Evolutionary conservation across 805 yeast species (phyloP).

Genomic region (Wickerhamomyces rabaulensis): DNA sequence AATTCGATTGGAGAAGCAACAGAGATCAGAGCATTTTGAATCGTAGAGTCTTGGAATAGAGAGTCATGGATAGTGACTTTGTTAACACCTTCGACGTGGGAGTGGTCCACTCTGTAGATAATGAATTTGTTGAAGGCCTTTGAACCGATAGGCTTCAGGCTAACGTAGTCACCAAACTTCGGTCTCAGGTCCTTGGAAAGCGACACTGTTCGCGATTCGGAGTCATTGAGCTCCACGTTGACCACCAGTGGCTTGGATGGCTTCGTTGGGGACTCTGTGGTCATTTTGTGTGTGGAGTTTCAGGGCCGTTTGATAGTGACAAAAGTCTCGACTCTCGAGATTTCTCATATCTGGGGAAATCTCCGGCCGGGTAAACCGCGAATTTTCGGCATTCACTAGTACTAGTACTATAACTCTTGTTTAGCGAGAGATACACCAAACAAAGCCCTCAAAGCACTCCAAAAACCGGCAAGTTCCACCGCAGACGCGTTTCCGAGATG

Average conservation of each 20-base stretch:
- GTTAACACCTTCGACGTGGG: conserved; percentile 6
- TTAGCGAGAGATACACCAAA: no score
- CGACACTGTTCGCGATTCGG: not conserved
- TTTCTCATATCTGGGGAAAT: no score
- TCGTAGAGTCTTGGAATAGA: conserved; percentile 12
- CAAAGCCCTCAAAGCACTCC: no score
- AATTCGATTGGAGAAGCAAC: conserved; percentile 11
- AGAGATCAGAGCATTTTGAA: conserved; percentile 14
- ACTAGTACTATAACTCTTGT: no score
- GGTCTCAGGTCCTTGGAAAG: conserved; percentile 4
- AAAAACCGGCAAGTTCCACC: no score
- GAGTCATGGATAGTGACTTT: conserved; percentile 5
- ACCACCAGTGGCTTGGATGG: not conserved
- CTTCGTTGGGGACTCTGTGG: not conserved
- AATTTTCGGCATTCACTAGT: no score
- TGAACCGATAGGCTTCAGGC: conserved; percentile 17
- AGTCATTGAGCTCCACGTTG: conserved; percentile 2
- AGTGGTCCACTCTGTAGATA: conserved; percentile 7
- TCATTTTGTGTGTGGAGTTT: no score
- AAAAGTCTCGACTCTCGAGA: no score
- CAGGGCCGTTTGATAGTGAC: no score
- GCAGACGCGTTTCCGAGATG: not conserved
- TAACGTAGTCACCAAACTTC: conserved; percentile 1
- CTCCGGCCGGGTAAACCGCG: no score
- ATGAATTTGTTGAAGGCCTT: conserved; percentile 3